A percentile compares a stretch with the other conserved stretches of the same genome.
phyloP scores from a whole-genome alignment of 2,329 filamentous ascomycete species.

The Xenoacremonium recifei region DNA sequence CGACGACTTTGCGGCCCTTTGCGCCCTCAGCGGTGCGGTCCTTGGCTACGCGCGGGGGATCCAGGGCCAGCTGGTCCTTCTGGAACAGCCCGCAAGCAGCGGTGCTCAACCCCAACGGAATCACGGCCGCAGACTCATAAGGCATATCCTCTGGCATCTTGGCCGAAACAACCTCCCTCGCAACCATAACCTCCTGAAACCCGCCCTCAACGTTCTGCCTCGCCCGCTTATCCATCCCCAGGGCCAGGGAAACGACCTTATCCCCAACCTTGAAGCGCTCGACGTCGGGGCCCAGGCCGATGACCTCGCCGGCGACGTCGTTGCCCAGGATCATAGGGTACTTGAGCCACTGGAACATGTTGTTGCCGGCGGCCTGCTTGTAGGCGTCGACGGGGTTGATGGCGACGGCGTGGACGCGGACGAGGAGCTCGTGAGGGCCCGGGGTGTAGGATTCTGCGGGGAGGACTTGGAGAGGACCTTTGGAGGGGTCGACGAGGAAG shows the following conservation, averaged over 20 bases:
- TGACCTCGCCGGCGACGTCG: constrained; percentile 25
- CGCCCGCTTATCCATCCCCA: constrained; percentile 3
- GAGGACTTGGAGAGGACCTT: neutral
- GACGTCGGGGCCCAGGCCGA: constrained; percentile 19
- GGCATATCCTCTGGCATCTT: constrained; percentile 2
- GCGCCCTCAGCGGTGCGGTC: neutral
- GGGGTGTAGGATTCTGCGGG: neutral
- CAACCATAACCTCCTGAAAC: constrained; percentile 5
- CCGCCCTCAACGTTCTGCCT: constrained; percentile 3
- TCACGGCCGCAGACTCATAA: constrained; percentile 7
- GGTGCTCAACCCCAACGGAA: constrained; percentile 15
- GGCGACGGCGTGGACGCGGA: constrained; percentile 19
- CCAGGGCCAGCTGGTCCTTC: constrained; percentile 16
- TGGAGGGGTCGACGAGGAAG: neutral
- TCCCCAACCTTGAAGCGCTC: constrained; percentile 22
- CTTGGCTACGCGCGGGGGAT: constrained; percentile 8
- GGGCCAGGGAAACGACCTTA: constrained; percentile 14
- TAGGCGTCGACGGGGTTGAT: constrained; percentile 26
- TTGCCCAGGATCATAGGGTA: constrained; percentile 9
- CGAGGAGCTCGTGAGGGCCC: constrained; percentile 13
- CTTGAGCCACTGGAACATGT: constrained; percentile 11
- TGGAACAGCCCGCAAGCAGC: constrained; percentile 16
- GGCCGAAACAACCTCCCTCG: constrained; percentile 3
- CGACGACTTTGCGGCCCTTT: neutral
- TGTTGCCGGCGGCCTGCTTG: constrained; percentile 24